phyloP scores from a whole-genome alignment of 2,329 filamentous ascomycete genomes.

The Aspergillus ibericus region DNA sequence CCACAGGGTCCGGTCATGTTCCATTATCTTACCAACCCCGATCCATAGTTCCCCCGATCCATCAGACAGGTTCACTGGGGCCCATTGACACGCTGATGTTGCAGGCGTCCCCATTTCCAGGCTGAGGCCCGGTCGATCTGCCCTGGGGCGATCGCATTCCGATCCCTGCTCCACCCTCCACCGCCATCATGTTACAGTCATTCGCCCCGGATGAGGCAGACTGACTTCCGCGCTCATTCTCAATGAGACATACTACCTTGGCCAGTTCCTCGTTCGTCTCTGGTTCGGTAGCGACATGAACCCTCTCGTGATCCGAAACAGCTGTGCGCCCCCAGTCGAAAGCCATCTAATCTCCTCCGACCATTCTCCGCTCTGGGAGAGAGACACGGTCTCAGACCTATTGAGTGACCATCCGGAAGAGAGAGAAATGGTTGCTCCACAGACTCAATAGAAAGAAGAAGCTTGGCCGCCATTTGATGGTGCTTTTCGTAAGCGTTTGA shows the following conservation, averaged over 20 bases:
- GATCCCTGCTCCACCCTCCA: constrained; percentile 8
- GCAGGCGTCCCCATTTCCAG: constrained; percentile 6
- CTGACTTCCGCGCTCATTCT: constrained; percentile 1
- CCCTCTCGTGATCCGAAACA: constrained; percentile 1
- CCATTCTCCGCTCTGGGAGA: constrained; percentile 2
- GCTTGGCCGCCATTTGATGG: not conserved
- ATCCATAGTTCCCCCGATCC: constrained; percentile 1
- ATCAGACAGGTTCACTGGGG: not conserved
- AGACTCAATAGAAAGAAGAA: constrained; percentile 1
- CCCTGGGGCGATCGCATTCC: constrained; percentile 17
- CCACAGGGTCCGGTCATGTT: constrained; percentile 2
- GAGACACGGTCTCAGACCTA: constrained; percentile 13
- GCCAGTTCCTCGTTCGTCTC: constrained; percentile 4
- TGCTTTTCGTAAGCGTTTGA: constrained; percentile 2
- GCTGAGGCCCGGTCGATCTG: constrained; percentile 10
- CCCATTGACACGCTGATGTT: constrained; percentile 15
- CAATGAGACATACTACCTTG: constrained; percentile 20
- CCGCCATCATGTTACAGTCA: not conserved
- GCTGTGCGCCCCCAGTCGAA: not conserved
- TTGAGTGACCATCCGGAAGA: not conserved
- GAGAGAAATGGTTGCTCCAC: not conserved
- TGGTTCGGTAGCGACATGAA: not conserved
- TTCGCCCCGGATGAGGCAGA: not conserved
- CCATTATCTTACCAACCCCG: not conserved
- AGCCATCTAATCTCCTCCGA: not conserved